phyloP scores from a whole-genome alignment of 352 stramenopile species.

The Plasmopara viticola region DNA sequence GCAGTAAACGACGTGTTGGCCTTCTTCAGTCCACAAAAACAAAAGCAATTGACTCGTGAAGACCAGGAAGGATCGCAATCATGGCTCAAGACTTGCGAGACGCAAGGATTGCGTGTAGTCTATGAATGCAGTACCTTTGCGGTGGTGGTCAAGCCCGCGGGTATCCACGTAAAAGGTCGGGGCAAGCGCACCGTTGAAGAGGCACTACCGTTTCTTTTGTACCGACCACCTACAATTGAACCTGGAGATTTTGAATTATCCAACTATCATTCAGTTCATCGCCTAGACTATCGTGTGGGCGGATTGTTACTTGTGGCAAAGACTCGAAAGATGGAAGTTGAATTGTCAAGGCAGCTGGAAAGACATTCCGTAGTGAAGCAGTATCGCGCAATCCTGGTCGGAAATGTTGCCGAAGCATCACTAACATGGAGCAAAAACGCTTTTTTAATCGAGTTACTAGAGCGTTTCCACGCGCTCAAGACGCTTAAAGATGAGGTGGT shows the following conservation, averaged over 20 bases:
- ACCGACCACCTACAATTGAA: neutral
- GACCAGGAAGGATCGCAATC: neutral
- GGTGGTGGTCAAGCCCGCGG: constrained; percentile 51
- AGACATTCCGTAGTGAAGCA: constrained; percentile 38
- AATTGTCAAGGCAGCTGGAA: constrained; percentile 42
- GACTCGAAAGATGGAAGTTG: constrained; percentile 36
- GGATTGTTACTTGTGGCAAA: constrained; percentile 59
- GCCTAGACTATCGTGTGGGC: constrained; percentile 53
- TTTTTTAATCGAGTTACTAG: constrained; percentile 1
- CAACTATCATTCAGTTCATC: constrained; percentile 43
- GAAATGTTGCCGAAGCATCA: constrained; percentile 10
- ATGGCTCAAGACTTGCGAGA: constrained; percentile 37
- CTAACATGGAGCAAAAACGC: neutral
- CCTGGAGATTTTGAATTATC: constrained; percentile 16
- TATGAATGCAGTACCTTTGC: constrained; percentile 43
- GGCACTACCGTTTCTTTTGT: constrained; percentile 35
- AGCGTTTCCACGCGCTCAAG: constrained; percentile 14
- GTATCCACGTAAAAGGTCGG: constrained; percentile 58
- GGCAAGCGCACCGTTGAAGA: constrained; percentile 40
- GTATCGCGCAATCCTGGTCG: constrained; percentile 51
- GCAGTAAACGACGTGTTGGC: constrained; percentile 28
- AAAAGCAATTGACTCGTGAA: neutral
- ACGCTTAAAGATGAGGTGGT: constrained; percentile 17
- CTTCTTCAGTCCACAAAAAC: constrained; percentile 19
- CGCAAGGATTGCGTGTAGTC: constrained; percentile 48